Conservation (phyloP, 2,329 filamentous ascomycete species). For the Incumbomyces delicatus region DNA sequence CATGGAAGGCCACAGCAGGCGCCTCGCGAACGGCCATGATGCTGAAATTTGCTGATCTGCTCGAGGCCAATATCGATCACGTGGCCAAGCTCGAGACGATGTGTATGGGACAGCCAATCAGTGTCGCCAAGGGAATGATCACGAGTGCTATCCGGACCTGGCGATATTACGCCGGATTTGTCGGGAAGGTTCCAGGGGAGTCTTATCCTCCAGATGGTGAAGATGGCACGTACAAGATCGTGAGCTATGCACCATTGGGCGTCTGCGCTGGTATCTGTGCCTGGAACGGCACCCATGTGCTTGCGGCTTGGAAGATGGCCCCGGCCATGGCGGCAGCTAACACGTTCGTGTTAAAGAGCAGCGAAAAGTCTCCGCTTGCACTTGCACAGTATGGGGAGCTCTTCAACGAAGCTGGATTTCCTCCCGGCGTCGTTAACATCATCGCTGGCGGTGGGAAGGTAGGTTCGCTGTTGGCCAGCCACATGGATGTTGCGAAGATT, state of each 20-base stretch:
- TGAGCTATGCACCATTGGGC: constrained; percentile 22
- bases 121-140: constrained; percentile 15
- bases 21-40: constrained; percentile 21
- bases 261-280: constrained; percentile 29
- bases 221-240: constrained; percentile 23
- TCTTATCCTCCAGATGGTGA: constrained; percentile 15
- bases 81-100: constrained; percentile 23
- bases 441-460: constrained; percentile 23
- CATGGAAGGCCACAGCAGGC: constrained; percentile 22
- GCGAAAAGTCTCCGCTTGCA: constrained; percentile 35
- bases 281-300: constrained; percentile 34
- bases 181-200: constrained; percentile 15
- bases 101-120: constrained; percentile 21
- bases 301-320: constrained; percentile 32
- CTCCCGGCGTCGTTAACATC: constrained; percentile 34
- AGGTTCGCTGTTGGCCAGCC: constrained; percentile 27
- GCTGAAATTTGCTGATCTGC: constrained; percentile 26
- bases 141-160: constrained; percentile 10
- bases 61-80: constrained; percentile 29
- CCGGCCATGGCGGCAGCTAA: constrained; percentile 39
- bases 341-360: constrained; percentile 36
- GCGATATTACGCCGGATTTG: constrained; percentile 16
- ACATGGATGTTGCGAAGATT: constrained; percentile 35
- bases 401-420: constrained; percentile 35
- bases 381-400: constrained; percentile 29